Evolutionary conservation across 2,329 filamentous ascomycete species (phyloP), one percentile per base, ranked within the genome.

Genomic region (Leptographium procerum): DNA sequence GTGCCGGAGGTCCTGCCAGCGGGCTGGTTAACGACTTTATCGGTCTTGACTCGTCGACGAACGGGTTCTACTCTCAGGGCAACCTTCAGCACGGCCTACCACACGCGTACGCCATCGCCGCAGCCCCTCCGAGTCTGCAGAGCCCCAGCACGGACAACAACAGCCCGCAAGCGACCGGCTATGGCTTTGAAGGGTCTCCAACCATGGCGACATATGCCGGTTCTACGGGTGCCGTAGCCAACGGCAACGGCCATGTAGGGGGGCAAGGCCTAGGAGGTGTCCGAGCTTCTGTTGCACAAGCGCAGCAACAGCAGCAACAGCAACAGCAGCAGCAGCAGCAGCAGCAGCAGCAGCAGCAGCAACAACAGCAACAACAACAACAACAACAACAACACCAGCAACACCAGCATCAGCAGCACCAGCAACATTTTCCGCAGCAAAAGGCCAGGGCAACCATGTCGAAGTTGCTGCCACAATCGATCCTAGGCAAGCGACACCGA

Each of bases 101-200:
- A 24, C 83, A 85, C 65, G 83, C 83, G 31, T 86, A 83, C 66
- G 83, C 83, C 57, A 83, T 86, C 63, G 80, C 81, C 9, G 80
- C 81, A 40, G 81, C 81, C 3, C 81, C 82, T n/a, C 78, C 76
- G 28, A 84, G 81, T 65, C 73, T 84, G 57, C 78, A 82, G 57
- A 86, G 83, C 64, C 83, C 83, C 5, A 84, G 82, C 64, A 86
- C 83, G 47, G 83, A 86, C 63, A 77, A 79, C 62, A 83, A 81
- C 54, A 86, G 83, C 64, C 83, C 83, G 19, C 80, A 83, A 65
- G 71, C 77, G 33, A 79, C 78, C 19, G 74, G 70, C 33, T 71
- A 77, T 55, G 73, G 72, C 14, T 80, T 83, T 65, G 83, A 85
- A 43, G 77, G 76, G 26, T 85, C 82, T 22, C 77, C 78, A 16